Percentiles rank a stretch among this genome's conserved stretches.
Evolutionary conservation across 106 monocot species (phyloP).

Genomic region (Dioscorea zingiberensis): DNA sequence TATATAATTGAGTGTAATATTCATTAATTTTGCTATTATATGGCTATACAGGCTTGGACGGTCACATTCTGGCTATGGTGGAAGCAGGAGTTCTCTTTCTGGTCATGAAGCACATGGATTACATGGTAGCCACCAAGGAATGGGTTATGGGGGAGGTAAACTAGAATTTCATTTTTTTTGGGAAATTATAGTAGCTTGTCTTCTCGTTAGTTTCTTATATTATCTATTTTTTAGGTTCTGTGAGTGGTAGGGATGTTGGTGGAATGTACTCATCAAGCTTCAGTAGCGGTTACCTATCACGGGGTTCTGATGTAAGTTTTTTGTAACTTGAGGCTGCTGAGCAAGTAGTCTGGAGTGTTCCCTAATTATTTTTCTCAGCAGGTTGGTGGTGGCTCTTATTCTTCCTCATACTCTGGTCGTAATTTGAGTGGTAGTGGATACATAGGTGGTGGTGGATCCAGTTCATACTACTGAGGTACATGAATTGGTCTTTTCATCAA

Average conservation of each 20-base stretch:
- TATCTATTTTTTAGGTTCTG: slow-evolving; percentile 44
- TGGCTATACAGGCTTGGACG: slow-evolving; percentile 40
- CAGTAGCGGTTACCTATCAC: slow-evolving; percentile 46
- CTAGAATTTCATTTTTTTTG: neutral
- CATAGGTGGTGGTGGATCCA: slow-evolving; percentile 51
- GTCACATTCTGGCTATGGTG: slow-evolving; percentile 68
- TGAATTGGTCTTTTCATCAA: neutral
- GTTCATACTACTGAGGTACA: slow-evolving; percentile 89
- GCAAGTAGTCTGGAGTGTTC: too few species aligned
- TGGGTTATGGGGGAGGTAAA: slow-evolving; percentile 50
- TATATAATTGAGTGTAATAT: neutral
- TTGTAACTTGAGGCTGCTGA: neutral
- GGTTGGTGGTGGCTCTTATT: slow-evolving; percentile 76
- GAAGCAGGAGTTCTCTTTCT: slow-evolving; percentile 44
- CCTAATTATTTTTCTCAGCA: slow-evolving; percentile 12
- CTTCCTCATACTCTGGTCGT: slow-evolving; percentile 73
- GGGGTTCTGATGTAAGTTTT: slow-evolving; percentile 75
- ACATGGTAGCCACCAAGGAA: slow-evolving; percentile 66
- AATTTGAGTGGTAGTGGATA: slow-evolving; percentile 54
- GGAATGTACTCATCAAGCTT: slow-evolving; percentile 73
- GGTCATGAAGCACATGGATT: slow-evolving; percentile 41
- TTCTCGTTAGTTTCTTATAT: neutral
- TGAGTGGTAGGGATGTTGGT: slow-evolving; percentile 57
- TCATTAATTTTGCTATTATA: neutral
- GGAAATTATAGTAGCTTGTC: neutral